These are phyloP conservation scores for Stemphylium vesicarium DNA, from an alignment of 2,329 filamentous ascomycete genomes.

Conservation along the genomic window DNA sequence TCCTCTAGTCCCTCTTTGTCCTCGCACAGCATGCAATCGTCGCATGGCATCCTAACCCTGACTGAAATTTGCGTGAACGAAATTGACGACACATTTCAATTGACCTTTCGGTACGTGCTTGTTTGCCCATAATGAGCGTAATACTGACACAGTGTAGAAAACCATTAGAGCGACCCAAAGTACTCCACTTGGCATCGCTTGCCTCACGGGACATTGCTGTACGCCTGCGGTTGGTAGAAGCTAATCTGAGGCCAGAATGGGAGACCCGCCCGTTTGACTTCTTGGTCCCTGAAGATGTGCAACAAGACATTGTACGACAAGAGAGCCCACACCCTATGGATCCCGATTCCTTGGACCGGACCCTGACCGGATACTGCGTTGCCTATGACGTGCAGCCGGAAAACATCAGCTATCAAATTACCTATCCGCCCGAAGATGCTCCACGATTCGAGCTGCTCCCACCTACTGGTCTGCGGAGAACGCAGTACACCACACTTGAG, in stretches of 20 bases:
- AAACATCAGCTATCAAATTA: constrained; percentile 60
- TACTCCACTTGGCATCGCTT: constrained; percentile 67
- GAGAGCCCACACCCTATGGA: constrained; percentile 62
- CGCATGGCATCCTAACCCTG: constrained; percentile 69
- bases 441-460: constrained; percentile 70
- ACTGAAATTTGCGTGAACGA: constrained; percentile 65
- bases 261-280: constrained; percentile 68
- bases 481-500: constrained; percentile 66
- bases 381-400: constrained; percentile 71
- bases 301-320: constrained; percentile 43
- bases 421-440: constrained; percentile 62
- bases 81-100: constrained; percentile 69
- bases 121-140: not conserved
- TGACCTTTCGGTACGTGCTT: constrained; percentile 63
- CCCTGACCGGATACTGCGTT: constrained; percentile 71
- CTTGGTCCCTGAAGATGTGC: constrained; percentile 60
- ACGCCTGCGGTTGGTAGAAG: constrained; percentile 65
- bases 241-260: constrained; percentile 70
- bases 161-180: constrained; percentile 62
- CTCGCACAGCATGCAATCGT: constrained; percentile 58
- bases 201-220: constrained; percentile 69
- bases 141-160: constrained; percentile 45
- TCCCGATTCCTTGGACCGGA: constrained; percentile 67
- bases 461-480: constrained; percentile 58
- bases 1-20: constrained; percentile 61